A percentile compares a stretch with the other conserved stretches of the same genome.
Conservation (phyloP, 164 flowering plant genomes). For the Annona squamosa region DNA sequence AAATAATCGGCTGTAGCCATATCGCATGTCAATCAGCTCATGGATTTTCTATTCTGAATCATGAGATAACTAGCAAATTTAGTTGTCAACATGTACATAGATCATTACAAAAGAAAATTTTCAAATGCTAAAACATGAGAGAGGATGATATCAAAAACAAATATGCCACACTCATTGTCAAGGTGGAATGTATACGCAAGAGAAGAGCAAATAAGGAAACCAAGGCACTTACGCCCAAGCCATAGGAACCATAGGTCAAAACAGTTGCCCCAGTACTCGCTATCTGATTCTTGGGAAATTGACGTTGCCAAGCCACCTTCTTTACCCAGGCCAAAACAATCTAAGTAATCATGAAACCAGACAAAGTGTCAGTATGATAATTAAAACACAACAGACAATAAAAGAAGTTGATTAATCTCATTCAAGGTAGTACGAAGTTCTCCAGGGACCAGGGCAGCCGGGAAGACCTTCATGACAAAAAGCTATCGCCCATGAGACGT, state of each 20-base stretch:
- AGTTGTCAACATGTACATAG: background rate
- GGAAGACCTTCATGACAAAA: background rate
- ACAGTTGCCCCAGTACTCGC: constrained; percentile 33
- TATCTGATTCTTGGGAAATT: constrained; percentile 28
- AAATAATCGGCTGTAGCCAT: too few species aligned
- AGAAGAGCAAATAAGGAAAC: background rate
- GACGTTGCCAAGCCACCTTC: constrained; percentile 49
- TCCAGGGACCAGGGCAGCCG: background rate
- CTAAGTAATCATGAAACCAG: constrained; percentile 21
- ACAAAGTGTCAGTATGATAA: background rate
- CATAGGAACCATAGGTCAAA: constrained; percentile 60
- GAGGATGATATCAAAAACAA: background rate
- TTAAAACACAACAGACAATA: background rate
- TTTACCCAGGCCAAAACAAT: constrained; percentile 41
- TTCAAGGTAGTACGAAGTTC: background rate
- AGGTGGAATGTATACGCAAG: background rate
- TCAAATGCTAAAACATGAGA: background rate
- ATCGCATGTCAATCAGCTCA: too few species aligned
- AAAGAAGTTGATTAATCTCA: background rate
- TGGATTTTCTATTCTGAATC: too few species aligned
- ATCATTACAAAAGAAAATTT: background rate
- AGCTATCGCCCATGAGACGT: background rate
- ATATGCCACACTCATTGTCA: background rate
- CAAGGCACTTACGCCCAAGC: constrained; percentile 49
- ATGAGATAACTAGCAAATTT: too few species aligned